Percentiles rank a stretch among this genome's conserved stretches.
Evolutionary conservation across 768 basidiomycete species (phyloP).

Genomic region (Dioszegia crocea): DNA sequence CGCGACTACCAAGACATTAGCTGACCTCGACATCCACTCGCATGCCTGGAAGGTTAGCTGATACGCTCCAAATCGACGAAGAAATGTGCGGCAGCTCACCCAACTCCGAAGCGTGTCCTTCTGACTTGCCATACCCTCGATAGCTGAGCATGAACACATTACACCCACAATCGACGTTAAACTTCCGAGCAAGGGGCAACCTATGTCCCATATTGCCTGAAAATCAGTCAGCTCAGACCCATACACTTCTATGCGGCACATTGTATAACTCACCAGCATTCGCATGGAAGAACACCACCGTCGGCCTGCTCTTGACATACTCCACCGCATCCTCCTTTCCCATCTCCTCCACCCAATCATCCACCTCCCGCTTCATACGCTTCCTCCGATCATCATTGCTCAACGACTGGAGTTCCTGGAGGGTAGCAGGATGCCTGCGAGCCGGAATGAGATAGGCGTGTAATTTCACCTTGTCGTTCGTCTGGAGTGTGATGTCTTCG

Average conservation of each 20-base stretch:
- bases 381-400: slow-evolving; percentile 34
- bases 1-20: background rate
- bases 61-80: background rate
- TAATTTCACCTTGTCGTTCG: slow-evolving; percentile 68
- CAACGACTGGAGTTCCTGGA: slow-evolving; percentile 20
- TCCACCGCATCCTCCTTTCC: slow-evolving; percentile 53
- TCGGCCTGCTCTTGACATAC: slow-evolving; percentile 59
- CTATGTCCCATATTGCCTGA: slow-evolving; percentile 66
- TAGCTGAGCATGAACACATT: slow-evolving; percentile 95
- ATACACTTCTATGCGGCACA: background rate
- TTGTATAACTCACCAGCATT: slow-evolving; percentile 53
- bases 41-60: slow-evolving; percentile 56
- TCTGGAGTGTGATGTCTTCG: slow-evolving; percentile 67
- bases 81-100: slow-evolving; percentile 53
- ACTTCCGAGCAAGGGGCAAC: slow-evolving; percentile 77
- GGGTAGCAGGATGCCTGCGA: slow-evolving; percentile 56
- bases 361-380: slow-evolving; percentile 42
- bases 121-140: slow-evolving; percentile 85
- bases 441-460: slow-evolving; percentile 71
- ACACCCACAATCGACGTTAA: slow-evolving; percentile 76
- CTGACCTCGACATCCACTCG: slow-evolving; percentile 78
- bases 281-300: slow-evolving; percentile 86
- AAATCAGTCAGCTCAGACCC: background rate
- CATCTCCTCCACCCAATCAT: slow-evolving; percentile 47
- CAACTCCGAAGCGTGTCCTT: slow-evolving; percentile 79